Evolutionary conservation across 331 rosid genomes (phyloP), one percentile per base, ranked within the genome.

Genomic region (Malus hybrid): DNA sequence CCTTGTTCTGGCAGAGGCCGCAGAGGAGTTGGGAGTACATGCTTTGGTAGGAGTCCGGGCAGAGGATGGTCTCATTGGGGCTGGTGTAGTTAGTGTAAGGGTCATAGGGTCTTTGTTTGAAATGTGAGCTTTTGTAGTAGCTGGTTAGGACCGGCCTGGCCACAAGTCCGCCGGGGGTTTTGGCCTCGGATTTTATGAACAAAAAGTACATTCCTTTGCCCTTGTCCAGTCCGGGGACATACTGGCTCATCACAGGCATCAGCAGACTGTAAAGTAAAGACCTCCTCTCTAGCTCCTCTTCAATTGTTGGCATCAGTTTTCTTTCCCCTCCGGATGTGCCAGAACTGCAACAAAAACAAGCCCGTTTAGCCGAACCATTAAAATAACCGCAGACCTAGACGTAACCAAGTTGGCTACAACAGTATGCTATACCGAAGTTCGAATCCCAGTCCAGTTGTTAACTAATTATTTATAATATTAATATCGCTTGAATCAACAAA

Each of bases 251-350:
- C 73, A 93, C 91, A 7, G 98, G 98, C 94, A 90, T 90, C 76
- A 90, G 52, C 0, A 91, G 67, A 81, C 93, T 88, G 54, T 90
- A 88, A 1, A 93, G 78, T 48, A 70, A 42, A 7, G 84, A 79
- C 76, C 91, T 84, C 65, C 97, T 84, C 29, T 67, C 91, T 42
- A 86, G 50, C 67, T 93, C 98, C 27, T 93, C 97, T 68, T 87
- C 89, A 19, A 79, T 90, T 54, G 97, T 78, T 46, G 98, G 98
- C 93, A 93, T 93, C 87, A 93, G 68, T 76, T 93, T 93, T 65
- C 97, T 86, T 84, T 93, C 97, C 2, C 98, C 98, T 10, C 98
- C 98, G 0, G 98, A 93, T 48, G 98, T 93, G 31, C 98, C 98
- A 27, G 98, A 91, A 83, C 98, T 93, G 6, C 55, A 80, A 67